Percentiles rank a stretch among this genome's conserved stretches.
phyloP scores from a whole-genome alignment of 192 early-diverging fungal genomes.

The Rhizophagus clarus region DNA sequence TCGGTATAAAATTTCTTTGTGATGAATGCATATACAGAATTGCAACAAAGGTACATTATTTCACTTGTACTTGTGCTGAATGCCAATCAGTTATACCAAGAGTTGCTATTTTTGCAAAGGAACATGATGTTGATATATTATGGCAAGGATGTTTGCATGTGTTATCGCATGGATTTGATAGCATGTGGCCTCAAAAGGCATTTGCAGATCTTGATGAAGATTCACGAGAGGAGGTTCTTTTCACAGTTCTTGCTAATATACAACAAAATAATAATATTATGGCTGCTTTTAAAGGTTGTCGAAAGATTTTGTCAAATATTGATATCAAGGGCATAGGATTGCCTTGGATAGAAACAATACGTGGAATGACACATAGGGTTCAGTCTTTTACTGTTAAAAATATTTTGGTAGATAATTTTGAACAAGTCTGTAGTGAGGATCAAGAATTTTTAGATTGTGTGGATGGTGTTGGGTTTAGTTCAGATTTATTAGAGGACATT shows the following conservation, averaged over 20 bases:
- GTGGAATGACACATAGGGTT: constrained; percentile 13
- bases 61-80: constrained; percentile 27
- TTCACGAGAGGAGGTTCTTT: constrained; percentile 25
- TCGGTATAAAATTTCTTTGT: constrained; percentile 27
- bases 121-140: constrained; percentile 21
- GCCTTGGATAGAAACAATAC: constrained; percentile 30
- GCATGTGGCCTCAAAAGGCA: constrained; percentile 30
- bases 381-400: background rate
- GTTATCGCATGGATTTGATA: constrained; percentile 26
- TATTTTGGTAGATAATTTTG: constrained; percentile 31
- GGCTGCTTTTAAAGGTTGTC: constrained; percentile 22
- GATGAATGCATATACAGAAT: constrained; percentile 25
- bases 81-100: constrained; percentile 23
- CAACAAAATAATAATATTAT: constrained; percentile 29
- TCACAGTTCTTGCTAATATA: constrained; percentile 22
- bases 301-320: constrained; percentile 16
- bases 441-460: constrained; percentile 34
- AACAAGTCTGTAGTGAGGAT: constrained; percentile 22
- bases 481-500: constrained; percentile 32
- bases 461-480: constrained; percentile 30
- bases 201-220: constrained; percentile 30
- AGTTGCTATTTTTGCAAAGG: constrained; percentile 27
- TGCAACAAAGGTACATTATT: constrained; percentile 21
- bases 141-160: constrained; percentile 33
- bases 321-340: constrained; percentile 28